Evolutionary conservation across 805 yeast species (phyloP).

Genomic region (Saccharomyces kudriavzevii): DNA sequence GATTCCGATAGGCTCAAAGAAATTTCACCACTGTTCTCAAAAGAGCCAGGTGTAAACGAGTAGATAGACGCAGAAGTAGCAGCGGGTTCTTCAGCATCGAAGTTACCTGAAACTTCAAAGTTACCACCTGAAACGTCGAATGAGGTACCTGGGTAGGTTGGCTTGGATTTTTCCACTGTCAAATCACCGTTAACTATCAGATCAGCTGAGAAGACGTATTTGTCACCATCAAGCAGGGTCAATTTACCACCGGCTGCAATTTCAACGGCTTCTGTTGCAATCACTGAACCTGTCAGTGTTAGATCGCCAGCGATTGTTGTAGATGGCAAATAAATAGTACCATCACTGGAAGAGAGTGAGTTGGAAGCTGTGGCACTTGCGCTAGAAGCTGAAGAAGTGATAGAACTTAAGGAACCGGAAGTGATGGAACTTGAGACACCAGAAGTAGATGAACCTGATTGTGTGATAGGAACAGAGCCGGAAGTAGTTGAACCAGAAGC

Average conservation of each 20-base stretch:
- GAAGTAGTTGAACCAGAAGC: not conserved
- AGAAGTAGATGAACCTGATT: no score
- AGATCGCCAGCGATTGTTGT: not conserved
- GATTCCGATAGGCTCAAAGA: conserved; percentile 1
- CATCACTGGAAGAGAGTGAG: not conserved
- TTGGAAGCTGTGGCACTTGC: not conserved
- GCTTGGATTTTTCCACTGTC: not conserved
- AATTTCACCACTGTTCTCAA: not conserved
- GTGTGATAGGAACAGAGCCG: not conserved
- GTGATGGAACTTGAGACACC: no score
- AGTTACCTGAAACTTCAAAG: not conserved
- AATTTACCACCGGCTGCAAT: conserved; percentile 1
- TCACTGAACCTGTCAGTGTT: conserved; percentile 1
- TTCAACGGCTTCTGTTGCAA: conserved; percentile 2
- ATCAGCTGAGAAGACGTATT: not conserved
- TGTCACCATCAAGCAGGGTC: not conserved
- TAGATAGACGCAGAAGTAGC: conserved; percentile 2
- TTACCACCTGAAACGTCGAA: not conserved
- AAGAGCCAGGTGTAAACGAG: not conserved
- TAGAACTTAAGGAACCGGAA: not conserved
- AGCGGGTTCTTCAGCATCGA: not conserved
- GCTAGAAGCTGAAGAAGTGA: not conserved
- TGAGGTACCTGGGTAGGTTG: conserved; percentile 1
- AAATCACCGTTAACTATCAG: not conserved
- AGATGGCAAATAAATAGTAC: not conserved